Percentiles rank a stretch among this genome's conserved stretches.
Evolutionary conservation across 257 asterid genomes (phyloP).

Genomic region (Lavandula angustifolia): DNA sequence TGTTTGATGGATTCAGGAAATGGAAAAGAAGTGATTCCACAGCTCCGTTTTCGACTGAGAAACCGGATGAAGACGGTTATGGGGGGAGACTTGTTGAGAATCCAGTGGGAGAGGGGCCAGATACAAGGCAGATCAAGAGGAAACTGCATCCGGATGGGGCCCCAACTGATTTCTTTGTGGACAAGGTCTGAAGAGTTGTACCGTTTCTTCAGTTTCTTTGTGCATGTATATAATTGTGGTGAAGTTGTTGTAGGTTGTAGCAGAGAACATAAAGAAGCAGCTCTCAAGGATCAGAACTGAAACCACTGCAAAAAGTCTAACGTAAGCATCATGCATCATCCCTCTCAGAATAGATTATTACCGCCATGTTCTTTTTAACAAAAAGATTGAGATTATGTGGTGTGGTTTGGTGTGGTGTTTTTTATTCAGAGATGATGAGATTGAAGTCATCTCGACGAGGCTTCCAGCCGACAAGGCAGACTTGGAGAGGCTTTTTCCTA

Average conservation of each 20-base stretch:
- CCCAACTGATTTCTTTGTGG: slow-evolving; percentile 74
- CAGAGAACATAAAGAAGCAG: slow-evolving; percentile 65
- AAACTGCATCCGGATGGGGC: slow-evolving; percentile 68
- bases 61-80: slow-evolving; percentile 39
- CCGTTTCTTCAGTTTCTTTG: neutral
- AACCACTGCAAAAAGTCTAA: slow-evolving; percentile 38
- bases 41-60: slow-evolving; percentile 47
- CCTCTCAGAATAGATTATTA: neutral
- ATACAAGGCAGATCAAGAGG: slow-evolving; percentile 66
- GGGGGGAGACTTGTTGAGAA: slow-evolving; percentile 47
- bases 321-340: slow-evolving; percentile 63
- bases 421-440: slow-evolving; percentile 59
- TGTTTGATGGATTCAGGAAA: slow-evolving; percentile 75
- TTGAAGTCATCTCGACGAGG: slow-evolving; percentile 77
- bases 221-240: neutral
- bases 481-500: slow-evolving; percentile 54
- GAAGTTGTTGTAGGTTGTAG: slow-evolving; percentile 52
- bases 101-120: slow-evolving; percentile 61
- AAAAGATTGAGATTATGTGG: slow-evolving; percentile 3
- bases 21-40: slow-evolving; percentile 65
- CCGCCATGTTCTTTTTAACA: neutral
- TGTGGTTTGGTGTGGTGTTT: neutral
- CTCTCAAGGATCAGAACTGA: slow-evolving; percentile 50
- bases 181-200: slow-evolving; percentile 49
- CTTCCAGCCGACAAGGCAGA: slow-evolving; percentile 79